Percentiles rank a stretch among this genome's conserved stretches.
phyloP scores from a whole-genome alignment of 805 yeast species.

The Candida arabinofermentans region DNA sequence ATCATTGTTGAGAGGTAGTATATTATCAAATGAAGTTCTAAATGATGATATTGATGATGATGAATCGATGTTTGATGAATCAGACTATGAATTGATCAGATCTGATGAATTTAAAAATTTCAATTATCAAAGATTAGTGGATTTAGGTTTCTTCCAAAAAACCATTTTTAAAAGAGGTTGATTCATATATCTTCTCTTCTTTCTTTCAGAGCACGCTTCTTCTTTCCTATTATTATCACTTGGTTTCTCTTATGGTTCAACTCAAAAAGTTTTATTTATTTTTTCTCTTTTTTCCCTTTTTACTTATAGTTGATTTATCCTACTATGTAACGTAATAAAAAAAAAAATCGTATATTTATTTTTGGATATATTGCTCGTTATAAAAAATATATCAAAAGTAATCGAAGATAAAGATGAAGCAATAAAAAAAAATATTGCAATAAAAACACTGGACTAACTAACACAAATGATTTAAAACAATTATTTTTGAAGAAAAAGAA shows the following conservation, averaged over 20 bases:
- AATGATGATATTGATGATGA: neutral
- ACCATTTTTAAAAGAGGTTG: constrained; percentile 14
- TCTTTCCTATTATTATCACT: neutral
- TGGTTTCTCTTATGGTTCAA: too few species aligned
- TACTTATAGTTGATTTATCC: too few species aligned
- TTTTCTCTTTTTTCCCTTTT: too few species aligned
- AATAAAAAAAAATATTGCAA: neutral
- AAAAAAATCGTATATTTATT: too few species aligned
- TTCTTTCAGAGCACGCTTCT: neutral
- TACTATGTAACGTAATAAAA: too few species aligned
- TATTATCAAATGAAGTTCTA: neutral
- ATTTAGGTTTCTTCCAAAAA: constrained; percentile 20
- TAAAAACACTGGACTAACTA: too few species aligned
- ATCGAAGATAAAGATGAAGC: neutral
- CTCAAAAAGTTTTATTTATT: too few species aligned
- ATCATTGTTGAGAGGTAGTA: neutral
- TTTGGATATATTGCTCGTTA: too few species aligned
- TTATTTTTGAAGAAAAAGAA: too few species aligned
- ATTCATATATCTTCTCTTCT: neutral
- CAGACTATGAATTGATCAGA: constrained; percentile 9
- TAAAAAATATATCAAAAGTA: neutral
- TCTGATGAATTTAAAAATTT: constrained; percentile 20
- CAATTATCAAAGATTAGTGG: constrained; percentile 19
- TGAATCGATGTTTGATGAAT: neutral
- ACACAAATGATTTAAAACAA: too few species aligned